A percentile compares a stretch with the other conserved stretches of the same genome.
phyloP scores from a whole-genome alignment of 2,329 filamentous ascomycete genomes.

The Trichoderma harzianum region DNA sequence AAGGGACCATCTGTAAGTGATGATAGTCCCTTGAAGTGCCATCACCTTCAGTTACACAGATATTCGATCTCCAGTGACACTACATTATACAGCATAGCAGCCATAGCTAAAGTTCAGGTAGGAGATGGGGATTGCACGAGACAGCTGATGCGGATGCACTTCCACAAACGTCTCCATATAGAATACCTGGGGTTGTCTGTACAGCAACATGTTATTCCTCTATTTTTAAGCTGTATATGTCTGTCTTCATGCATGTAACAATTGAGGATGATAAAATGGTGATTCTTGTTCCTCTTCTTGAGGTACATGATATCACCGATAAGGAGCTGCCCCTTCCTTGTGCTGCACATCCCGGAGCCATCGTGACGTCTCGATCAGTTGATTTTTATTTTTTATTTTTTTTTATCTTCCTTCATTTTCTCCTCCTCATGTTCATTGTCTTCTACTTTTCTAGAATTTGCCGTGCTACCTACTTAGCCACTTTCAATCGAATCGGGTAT shows the following conservation, averaged over 20 bases:
- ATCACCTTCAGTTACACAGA: not conserved
- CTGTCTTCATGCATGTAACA: not conserved
- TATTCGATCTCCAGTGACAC: not conserved
- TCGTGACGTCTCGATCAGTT: not conserved
- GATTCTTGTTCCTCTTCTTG: not conserved
- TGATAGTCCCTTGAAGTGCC: no score
- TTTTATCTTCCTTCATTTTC: not conserved
- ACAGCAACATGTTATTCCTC: no score
- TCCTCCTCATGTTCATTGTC: not conserved
- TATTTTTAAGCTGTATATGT: no score
- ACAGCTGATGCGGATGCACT: not conserved
- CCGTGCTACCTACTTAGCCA: not conserved
- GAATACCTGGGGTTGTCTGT: not conserved
- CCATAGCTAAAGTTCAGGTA: not conserved
- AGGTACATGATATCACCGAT: not conserved
- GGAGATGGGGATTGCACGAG: not conserved
- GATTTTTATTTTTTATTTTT: no score
- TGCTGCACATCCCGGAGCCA: not conserved
- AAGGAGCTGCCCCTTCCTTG: not conserved
- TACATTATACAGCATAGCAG: not conserved
- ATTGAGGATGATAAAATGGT: not conserved
- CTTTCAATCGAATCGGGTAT: not conserved
- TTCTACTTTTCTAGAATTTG: not conserved
- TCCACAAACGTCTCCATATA: not conserved
- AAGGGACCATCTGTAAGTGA: not conserved